phyloP scores from a whole-genome alignment of 139 green algal species.

The Closterium sp. region DNA sequence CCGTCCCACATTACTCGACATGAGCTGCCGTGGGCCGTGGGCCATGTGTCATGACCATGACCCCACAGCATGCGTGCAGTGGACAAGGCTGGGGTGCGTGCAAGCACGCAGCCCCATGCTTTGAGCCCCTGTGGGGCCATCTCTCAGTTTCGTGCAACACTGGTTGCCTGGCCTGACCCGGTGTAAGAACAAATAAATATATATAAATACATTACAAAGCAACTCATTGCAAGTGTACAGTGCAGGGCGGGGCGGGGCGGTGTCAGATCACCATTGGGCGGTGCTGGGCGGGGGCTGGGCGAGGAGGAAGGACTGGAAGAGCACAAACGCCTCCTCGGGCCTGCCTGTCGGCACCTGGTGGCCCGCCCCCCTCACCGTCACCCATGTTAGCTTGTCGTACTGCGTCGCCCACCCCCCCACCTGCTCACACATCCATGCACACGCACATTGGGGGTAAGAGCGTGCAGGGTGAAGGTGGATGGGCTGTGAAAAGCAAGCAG shows the following conservation, averaged over 20 bases:
- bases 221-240: background rate
- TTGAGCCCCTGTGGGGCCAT: too few species aligned
- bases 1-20: too few species aligned
- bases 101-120: too few species aligned
- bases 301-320: conserved; percentile 54
- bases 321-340: conserved; percentile 49
- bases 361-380: conserved; percentile 67
- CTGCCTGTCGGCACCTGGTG: conserved; percentile 73
- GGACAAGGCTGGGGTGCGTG: too few species aligned
- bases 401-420: conserved; percentile 61
- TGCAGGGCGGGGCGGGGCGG: background rate
- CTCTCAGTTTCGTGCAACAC: too few species aligned
- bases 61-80: too few species aligned
- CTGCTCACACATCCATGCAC: conserved; percentile 4
- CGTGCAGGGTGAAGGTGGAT: too few species aligned
- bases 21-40: too few species aligned
- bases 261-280: too few species aligned
- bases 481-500: background rate
- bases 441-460: background rate
- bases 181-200: too few species aligned
- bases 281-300: background rate
- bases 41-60: too few species aligned
- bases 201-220: background rate
- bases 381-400: conserved; percentile 68
- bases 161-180: too few species aligned